Evolutionary conservation across 495 filamentous ascomycete genomes (phyloP).

Genomic region (Talaromyces wortmannii): DNA sequence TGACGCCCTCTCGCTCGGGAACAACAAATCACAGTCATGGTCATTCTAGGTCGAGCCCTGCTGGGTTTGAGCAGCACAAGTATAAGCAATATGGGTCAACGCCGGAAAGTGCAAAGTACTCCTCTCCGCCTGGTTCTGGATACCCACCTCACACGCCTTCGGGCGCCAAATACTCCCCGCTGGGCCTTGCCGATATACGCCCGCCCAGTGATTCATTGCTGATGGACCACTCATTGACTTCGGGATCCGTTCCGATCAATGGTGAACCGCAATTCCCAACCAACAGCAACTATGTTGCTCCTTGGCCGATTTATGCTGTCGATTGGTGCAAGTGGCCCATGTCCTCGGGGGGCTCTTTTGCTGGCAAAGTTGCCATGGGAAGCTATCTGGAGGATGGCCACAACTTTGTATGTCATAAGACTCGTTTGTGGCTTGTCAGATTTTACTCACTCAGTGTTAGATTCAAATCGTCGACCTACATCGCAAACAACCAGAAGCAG

Average conservation of each 20-base stretch:
- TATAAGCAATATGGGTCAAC: conserved; percentile 68
- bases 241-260: conserved; percentile 29
- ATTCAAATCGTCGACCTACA: conserved; percentile 97
- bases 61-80: conserved; percentile 62
- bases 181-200: conserved; percentile 86
- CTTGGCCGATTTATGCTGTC: conserved; percentile 91
- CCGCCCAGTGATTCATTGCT: conserved; percentile 69
- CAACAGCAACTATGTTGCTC: conserved; percentile 87
- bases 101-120: conserved; percentile 60
- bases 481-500: conserved; percentile 59
- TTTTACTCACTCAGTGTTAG: conserved; percentile 35
- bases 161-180: conserved; percentile 73
- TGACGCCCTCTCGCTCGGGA: conserved; percentile 59
- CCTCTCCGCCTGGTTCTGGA: conserved; percentile 57
- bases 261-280: conserved; percentile 46
- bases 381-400: conserved; percentile 97
- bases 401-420: conserved; percentile 67
- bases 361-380: conserved; percentile 86
- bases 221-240: conserved; percentile 51
- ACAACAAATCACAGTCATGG: conserved; percentile 58
- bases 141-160: conserved; percentile 63
- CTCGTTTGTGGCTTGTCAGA: neutral
- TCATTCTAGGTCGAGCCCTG: conserved; percentile 82
- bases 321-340: conserved; percentile 99
- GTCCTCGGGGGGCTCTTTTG: conserved; percentile 58